Percentiles rank a stretch among this genome's conserved stretches.
Evolutionary conservation across 306 rosid genomes (phyloP).

Genomic region (Acacia melanoxylon): DNA sequence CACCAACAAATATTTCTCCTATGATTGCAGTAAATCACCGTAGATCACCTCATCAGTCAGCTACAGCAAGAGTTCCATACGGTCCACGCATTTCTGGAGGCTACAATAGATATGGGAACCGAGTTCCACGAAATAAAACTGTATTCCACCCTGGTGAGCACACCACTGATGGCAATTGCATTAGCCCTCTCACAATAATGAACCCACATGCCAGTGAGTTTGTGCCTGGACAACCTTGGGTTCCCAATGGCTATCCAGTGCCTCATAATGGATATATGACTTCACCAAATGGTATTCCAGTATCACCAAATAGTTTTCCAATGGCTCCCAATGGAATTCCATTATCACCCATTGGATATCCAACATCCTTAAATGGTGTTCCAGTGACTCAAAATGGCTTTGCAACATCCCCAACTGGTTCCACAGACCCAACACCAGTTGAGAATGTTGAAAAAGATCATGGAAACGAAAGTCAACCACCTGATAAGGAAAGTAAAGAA

Average conservation of each 20-base stretch:
- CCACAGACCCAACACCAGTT: slow-evolving; percentile 49
- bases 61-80: slow-evolving; percentile 91
- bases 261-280: slow-evolving; percentile 67
- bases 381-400: slow-evolving; percentile 54
- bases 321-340: slow-evolving; percentile 58
- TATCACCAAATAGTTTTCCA: slow-evolving; percentile 63
- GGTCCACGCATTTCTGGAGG: slow-evolving; percentile 96
- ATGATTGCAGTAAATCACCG: slow-evolving; percentile 81
- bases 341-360: slow-evolving; percentile 58
- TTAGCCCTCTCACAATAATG: slow-evolving; percentile 79
- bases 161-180: slow-evolving; percentile 66
- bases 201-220: slow-evolving; percentile 96
- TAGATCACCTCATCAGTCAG: slow-evolving; percentile 95
- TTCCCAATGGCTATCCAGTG: slow-evolving; percentile 71
- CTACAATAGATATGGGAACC: slow-evolving; percentile 76
- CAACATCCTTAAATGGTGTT: slow-evolving; percentile 46
- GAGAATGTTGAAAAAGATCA: slow-evolving; percentile 38
- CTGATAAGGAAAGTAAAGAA: slow-evolving; percentile 42
- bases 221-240: slow-evolving; percentile 87
- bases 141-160: slow-evolving; percentile 57
- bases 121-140: slow-evolving; percentile 71
- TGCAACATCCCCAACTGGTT: slow-evolving; percentile 55
- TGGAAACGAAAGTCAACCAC: slow-evolving; percentile 39
- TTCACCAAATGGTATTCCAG: slow-evolving; percentile 55
- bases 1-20: slow-evolving; percentile 89